Base-by-base conservation (phyloP, 2,329 filamentous ascomycete genomes). In the Nakataea oryzae region DNA sequence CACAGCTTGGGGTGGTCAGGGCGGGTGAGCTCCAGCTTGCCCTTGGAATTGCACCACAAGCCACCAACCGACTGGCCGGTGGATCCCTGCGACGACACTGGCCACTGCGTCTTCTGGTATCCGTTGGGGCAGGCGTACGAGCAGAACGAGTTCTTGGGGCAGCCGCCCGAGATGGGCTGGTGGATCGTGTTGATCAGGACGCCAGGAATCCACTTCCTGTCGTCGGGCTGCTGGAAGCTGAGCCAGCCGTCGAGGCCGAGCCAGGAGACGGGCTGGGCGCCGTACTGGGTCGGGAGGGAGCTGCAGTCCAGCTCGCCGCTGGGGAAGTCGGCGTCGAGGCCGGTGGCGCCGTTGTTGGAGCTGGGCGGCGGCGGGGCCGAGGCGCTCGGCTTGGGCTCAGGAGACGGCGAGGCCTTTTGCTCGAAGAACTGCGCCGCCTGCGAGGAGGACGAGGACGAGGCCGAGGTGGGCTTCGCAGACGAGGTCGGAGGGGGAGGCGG, bases 51-150 rank as follows among this genome's bases (percentile, higher is more conserved):
- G 81, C 95, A 99, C 76, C 84, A 85, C 24, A 97, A 77, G 67
- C 95, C 95, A 74, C 95, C 95, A 62, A 97, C 82, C 28, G 93
- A 96, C 79, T 97, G 86, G 65, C 87, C 87, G 60, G 86, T 91
- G 50, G 79, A 71, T 62, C 93, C 95, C 79, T 97, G 95, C 41
- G 82, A 80, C 1, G 67, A 75, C 13, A 72, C 68, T 58, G 95
- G 91, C 89, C 92, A 97, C 73, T 97, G 93, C 3, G 88, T 83
- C 84, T 97, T 97, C 74, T 95, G 86, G 76, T 95, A 96, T 57
- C 93, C 93, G 30, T 86, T 77, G n/a, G 91, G 89, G 80, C 95
- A 99, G 62, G 91, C 87, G 71, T 97, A 97, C 2, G 93, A 96
- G 81, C 93, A 97, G 81, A 93, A 92, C 63, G 80, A 76, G 59